A percentile compares a stretch with the other conserved stretches of the same genome.
These are phyloP conservation scores for Aspergillus alliaceus DNA, from an alignment of 2,329 filamentous ascomycete genomes.

Conservation along the genomic window DNA sequence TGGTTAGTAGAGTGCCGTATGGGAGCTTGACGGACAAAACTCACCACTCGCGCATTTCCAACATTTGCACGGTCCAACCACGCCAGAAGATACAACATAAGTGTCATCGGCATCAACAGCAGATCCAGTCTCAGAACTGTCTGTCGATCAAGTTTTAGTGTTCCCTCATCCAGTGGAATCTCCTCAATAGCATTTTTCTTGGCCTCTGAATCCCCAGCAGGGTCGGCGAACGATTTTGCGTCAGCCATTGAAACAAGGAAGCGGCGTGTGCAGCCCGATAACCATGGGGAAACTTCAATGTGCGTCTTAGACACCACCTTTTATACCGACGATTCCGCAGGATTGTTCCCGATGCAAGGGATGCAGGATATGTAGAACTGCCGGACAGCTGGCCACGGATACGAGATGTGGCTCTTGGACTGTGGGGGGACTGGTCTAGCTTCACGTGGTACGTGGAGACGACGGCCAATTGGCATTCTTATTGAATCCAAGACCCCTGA, in stretches of 20 bases:
- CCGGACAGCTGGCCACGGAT: neutral
- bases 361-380: neutral
- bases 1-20: neutral
- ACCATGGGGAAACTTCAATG: neutral
- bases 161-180: constrained; percentile 10
- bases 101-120: constrained; percentile 17
- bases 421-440: too few species aligned
- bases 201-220: neutral
- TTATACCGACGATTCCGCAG: too few species aligned
- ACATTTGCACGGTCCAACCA: constrained; percentile 20
- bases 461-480: neutral
- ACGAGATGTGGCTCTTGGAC: neutral
- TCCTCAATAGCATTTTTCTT: constrained; percentile 5
- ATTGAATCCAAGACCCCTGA: neutral
- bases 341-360: neutral
- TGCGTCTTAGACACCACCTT: neutral
- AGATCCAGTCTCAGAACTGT: constrained; percentile 4
- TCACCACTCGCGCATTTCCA: constrained; percentile 15
- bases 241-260: neutral
- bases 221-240: neutral
- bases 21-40: neutral
- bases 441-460: too few species aligned
- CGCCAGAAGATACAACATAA: constrained; percentile 16
- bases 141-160: neutral
- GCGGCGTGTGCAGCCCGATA: too few species aligned